Evolutionary conservation across 208 protist genomes (phyloP).

Genomic region (Trypanosoma mega): DNA sequence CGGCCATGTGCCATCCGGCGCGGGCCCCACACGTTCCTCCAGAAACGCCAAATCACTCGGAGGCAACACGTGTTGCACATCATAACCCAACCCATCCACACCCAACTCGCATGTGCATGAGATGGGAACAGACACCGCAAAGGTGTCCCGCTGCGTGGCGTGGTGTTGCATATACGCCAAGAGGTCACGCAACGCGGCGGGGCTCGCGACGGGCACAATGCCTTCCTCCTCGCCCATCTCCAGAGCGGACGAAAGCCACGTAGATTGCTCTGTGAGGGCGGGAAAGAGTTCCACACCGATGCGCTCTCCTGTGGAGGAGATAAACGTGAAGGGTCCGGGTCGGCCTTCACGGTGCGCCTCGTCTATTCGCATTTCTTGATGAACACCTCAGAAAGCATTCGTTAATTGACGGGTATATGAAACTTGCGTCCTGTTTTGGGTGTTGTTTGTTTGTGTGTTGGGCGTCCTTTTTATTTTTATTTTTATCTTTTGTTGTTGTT

Average conservation of each 20-base stretch:
- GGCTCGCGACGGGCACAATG: conserved; percentile 39
- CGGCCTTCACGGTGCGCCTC: background rate
- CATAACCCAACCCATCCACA: conserved; percentile 14
- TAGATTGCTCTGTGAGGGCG: conserved; percentile 24
- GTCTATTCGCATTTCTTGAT: background rate
- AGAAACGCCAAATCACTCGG: conserved; percentile 25
- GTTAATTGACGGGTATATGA: too few relatives aligned
- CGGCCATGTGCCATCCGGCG: conserved; percentile 1
- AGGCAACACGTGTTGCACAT: conserved; percentile 17
- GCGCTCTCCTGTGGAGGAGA: conserved; percentile 21
- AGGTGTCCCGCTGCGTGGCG: conserved; percentile 7
- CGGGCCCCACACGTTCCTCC: conserved; percentile 10
- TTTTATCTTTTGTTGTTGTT: too few relatives aligned
- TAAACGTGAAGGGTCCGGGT: conserved; percentile 27
- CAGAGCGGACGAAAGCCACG: conserved; percentile 41
- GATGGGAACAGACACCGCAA: conserved; percentile 12
- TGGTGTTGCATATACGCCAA: conserved; percentile 40
- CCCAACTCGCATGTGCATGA: conserved; percentile 16
- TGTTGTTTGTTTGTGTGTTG: too few relatives aligned
- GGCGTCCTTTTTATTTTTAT: too few relatives aligned
- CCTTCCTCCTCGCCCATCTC: conserved; percentile 41
- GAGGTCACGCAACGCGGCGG: conserved; percentile 35
- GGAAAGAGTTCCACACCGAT: conserved; percentile 12
- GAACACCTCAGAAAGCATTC: background rate
- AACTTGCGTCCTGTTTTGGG: too few relatives aligned